Conservation (phyloP, 345 rosid species). For the Brassica nigra region DNA sequence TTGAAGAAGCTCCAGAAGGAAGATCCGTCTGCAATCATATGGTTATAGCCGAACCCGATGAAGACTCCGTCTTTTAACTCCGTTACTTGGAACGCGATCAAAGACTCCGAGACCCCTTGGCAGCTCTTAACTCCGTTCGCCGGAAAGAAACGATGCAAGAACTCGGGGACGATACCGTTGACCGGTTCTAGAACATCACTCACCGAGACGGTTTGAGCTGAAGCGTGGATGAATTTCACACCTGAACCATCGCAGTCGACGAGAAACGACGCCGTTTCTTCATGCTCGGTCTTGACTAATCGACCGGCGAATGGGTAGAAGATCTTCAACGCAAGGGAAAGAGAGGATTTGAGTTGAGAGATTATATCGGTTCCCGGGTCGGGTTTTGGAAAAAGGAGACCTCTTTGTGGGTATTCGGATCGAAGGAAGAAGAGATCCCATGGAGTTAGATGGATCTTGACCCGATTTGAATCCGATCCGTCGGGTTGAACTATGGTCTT, state of each 20-base stretch:
- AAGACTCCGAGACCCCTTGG: constrained; percentile 26
- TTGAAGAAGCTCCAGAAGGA: constrained; percentile 43
- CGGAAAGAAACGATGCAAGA: constrained; percentile 30
- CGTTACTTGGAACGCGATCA: constrained; percentile 38
- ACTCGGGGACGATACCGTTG: constrained; percentile 4
- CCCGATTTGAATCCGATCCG: neutral
- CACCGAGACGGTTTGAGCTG: neutral
- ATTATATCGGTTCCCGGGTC: neutral
- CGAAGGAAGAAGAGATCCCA: constrained; percentile 30
- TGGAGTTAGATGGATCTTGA: constrained; percentile 33
- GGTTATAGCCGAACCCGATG: constrained; percentile 31
- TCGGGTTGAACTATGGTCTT: neutral
- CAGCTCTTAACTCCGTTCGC: constrained; percentile 25
- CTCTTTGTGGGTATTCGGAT: neutral
- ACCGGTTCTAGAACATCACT: neutral
- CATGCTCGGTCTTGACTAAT: neutral
- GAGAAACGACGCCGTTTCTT: neutral
- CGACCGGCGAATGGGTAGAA: neutral
- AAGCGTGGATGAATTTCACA: neutral
- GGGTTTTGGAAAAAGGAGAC: constrained; percentile 13
- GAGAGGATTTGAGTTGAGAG: neutral
- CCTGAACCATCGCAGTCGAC: neutral
- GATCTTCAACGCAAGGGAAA: neutral
- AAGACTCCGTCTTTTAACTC: constrained; percentile 42
- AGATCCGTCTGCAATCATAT: constrained; percentile 29